Evolutionary conservation across 176 grass and related monocot species (phyloP).

Genomic region (Cocos nucifera): DNA sequence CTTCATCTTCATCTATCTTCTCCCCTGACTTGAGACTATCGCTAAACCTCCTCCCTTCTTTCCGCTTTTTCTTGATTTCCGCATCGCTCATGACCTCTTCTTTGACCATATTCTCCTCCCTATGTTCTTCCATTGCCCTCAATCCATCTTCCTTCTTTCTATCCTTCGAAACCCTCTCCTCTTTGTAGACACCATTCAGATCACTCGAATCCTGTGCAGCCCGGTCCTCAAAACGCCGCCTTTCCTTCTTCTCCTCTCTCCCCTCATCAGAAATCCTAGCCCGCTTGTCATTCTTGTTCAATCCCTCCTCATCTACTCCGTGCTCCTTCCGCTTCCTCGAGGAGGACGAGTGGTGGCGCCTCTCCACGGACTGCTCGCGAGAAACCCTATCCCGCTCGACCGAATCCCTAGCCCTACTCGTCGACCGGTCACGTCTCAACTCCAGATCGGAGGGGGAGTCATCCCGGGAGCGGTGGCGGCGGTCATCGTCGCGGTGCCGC

Average conservation of each 20-base stretch:
- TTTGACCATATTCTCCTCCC: slow-evolving; percentile 2
- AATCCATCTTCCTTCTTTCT: no score
- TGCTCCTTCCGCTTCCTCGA: slow-evolving; percentile 41
- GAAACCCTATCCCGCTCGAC: slow-evolving; percentile 20
- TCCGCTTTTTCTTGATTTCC: slow-evolving; percentile 10
- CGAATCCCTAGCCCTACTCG: slow-evolving; percentile 43
- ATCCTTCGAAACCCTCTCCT: background rate
- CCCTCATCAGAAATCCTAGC: slow-evolving; percentile 10
- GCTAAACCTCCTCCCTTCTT: slow-evolving; percentile 33
- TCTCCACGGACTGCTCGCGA: slow-evolving; percentile 24
- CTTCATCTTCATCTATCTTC: slow-evolving; percentile 8
- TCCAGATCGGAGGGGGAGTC: slow-evolving; percentile 23
- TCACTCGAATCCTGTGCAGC: background rate
- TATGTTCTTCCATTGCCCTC: background rate
- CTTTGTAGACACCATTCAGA: slow-evolving; percentile 7
- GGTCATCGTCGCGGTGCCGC: slow-evolving; percentile 7
- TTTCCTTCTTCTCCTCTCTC: slow-evolving; percentile 13
- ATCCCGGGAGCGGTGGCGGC: background rate
- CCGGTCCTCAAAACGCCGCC: slow-evolving; percentile 14
- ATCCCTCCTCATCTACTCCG: slow-evolving; percentile 15
- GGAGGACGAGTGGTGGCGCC: slow-evolving; percentile 14
- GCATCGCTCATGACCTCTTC: background rate
- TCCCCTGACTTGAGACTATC: slow-evolving; percentile 7
- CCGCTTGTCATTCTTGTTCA: slow-evolving; percentile 18
- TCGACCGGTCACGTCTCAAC: slow-evolving; percentile 21